phyloP scores from a whole-genome alignment of 2,329 filamentous ascomycete species.

The Clonostachys solani region DNA sequence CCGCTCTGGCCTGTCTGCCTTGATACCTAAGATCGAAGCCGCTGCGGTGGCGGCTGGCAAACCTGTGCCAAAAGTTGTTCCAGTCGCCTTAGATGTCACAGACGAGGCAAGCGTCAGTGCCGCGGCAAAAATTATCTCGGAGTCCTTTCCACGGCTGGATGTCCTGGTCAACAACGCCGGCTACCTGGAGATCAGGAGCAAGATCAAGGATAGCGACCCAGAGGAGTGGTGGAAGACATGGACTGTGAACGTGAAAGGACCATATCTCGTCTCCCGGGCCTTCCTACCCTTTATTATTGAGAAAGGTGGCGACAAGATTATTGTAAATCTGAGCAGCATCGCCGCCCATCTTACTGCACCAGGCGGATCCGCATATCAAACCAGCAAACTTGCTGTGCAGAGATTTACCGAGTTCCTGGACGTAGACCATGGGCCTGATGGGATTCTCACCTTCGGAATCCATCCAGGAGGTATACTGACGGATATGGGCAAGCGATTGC shows the following conservation, averaged over 20 bases:
- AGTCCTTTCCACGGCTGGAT: conserved; percentile 29
- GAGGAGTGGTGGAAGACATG: conserved; percentile 35
- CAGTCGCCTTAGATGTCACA: conserved; percentile 31
- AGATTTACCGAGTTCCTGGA: conserved; percentile 43
- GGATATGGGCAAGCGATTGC: conserved; percentile 15
- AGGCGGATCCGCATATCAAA: conserved; percentile 29
- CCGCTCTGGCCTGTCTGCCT: conserved; percentile 36
- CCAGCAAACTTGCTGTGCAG: conserved; percentile 41
- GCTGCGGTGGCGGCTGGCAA: conserved; percentile 20
- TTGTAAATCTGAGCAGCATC: conserved; percentile 27
- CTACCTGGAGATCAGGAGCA: conserved; percentile 21
- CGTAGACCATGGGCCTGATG: conserved; percentile 36
- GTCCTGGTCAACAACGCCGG: conserved; percentile 33
- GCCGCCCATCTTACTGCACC: not conserved
- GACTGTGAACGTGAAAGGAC: conserved; percentile 34
- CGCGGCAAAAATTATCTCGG: conserved; percentile 13
- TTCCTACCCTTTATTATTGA: conserved; percentile 42
- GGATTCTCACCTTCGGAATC: conserved; percentile 30
- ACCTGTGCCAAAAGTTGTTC: conserved; percentile 25
- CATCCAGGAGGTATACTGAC: conserved; percentile 34
- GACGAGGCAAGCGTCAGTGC: conserved; percentile 22
- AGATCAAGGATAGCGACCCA: conserved; percentile 27
- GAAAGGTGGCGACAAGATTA: conserved; percentile 24
- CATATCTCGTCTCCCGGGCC: conserved; percentile 35
- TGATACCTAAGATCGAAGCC: conserved; percentile 8